Evolutionary conservation across 2,329 filamentous ascomycete species (phyloP).

Genomic region (Epichloe coenophiala): DNA sequence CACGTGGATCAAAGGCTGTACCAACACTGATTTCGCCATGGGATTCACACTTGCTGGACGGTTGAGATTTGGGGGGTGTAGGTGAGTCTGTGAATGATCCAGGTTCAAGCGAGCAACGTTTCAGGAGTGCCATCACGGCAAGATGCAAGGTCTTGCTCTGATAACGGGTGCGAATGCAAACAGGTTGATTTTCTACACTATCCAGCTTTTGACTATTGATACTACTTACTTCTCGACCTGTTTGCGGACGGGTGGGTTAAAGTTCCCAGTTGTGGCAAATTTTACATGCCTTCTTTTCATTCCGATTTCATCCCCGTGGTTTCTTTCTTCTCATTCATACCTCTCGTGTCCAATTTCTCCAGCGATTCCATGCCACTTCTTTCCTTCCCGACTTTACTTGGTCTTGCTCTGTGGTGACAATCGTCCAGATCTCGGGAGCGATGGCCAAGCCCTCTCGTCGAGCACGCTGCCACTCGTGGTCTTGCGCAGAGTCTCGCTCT

Average conservation of each 20-base stretch:
- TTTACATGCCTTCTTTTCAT: not conserved
- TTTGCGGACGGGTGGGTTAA: too few relatives aligned
- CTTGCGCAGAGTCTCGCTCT: not conserved
- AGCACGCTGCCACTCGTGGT: not conserved
- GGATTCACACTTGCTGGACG: too few relatives aligned
- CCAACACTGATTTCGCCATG: not conserved
- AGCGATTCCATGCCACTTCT: not conserved
- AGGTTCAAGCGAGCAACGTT: too few relatives aligned
- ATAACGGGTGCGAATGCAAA: not conserved
- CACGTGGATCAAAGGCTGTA: not conserved
- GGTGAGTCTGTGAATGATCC: too few relatives aligned
- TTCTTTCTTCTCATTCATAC: too few relatives aligned
- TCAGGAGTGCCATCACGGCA: too few relatives aligned
- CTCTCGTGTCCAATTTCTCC: too few relatives aligned
- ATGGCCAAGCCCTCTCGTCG: slow-evolving; percentile 4
- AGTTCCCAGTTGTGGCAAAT: not conserved
- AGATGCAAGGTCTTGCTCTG: not conserved
- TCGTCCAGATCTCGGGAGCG: not conserved
- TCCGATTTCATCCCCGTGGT: too few relatives aligned
- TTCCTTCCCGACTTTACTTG: not conserved
- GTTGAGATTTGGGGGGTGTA: too few relatives aligned
- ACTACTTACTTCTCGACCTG: not conserved
- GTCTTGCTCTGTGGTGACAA: not conserved
- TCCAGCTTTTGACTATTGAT: not conserved
- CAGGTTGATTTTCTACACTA: not conserved